Conservation (phyloP, 2,329 filamentous ascomycete genomes). For the Diaporthe eres region DNA sequence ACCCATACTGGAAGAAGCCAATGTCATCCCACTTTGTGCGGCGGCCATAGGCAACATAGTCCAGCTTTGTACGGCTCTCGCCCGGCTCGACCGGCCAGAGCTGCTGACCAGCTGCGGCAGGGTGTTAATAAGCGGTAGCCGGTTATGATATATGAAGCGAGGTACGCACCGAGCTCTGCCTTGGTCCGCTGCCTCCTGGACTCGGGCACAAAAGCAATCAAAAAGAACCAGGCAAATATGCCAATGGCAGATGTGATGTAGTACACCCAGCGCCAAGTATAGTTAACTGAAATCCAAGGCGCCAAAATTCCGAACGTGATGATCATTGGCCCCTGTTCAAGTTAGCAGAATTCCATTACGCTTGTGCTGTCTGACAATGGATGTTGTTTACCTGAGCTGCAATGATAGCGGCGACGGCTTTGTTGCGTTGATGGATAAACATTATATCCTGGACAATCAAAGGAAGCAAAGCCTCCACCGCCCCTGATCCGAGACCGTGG, state of each 20-base stretch:
- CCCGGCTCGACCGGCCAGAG: conserved; percentile 42
- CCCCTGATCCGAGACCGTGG: conserved; percentile 53
- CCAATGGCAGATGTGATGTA: conserved; percentile 50
- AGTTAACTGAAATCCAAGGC: conserved; percentile 49
- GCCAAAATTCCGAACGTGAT: conserved; percentile 48
- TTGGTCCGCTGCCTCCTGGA: conserved; percentile 50
- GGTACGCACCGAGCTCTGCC: conserved; percentile 48
- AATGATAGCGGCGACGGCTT: conserved; percentile 52
- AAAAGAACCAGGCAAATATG: conserved; percentile 50
- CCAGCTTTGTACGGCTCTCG: conserved; percentile 47
- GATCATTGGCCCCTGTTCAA: conserved; percentile 48
- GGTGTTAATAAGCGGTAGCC: neutral
- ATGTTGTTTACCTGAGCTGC: conserved; percentile 39
- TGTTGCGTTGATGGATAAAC: conserved; percentile 56
- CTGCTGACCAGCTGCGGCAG: neutral
- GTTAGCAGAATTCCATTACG: neutral
- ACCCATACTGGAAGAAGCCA: conserved; percentile 49
- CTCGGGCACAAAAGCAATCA: conserved; percentile 53
- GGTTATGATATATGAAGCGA: no score
- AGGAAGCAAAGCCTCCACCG: conserved; percentile 53
- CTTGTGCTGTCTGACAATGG: no score
- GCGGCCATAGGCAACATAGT: conserved; percentile 45
- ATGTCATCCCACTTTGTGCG: conserved; percentile 50
- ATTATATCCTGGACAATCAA: conserved; percentile 56
- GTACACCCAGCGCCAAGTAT: conserved; percentile 54